Evolutionary conservation across 192 early-diverging fungal genomes (phyloP).

Genomic region (Geranomyces michiganensis): DNA sequence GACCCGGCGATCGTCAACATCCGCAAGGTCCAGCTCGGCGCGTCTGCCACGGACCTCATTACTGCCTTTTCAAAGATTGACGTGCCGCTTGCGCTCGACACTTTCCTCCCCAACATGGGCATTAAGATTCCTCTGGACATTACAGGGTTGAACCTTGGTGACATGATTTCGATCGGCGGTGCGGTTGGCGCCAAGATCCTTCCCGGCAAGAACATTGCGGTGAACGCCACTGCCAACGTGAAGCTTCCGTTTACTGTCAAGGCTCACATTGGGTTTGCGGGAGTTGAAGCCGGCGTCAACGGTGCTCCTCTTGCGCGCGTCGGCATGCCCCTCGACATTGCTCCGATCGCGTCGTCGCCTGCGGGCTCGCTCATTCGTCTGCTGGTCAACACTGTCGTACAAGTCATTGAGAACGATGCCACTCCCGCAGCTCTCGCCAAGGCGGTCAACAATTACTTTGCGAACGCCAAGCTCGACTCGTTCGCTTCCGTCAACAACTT

Average conservation of each 20-base stretch:
- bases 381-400: slow-evolving; percentile 21
- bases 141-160: not conserved
- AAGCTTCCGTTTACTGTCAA: slow-evolving; percentile 18
- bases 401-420: slow-evolving; percentile 11
- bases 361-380: not conserved
- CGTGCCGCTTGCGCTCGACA: slow-evolving; percentile 15
- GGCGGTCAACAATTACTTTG: slow-evolving; percentile 30
- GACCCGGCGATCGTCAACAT: slow-evolving; percentile 15
- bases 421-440: slow-evolving; percentile 27
- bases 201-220: slow-evolving; percentile 21
- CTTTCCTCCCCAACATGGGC: slow-evolving; percentile 22
- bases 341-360: slow-evolving; percentile 1
- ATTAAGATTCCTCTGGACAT: slow-evolving; percentile 29
- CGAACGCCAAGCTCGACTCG: slow-evolving; percentile 15
- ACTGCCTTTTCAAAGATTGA: slow-evolving; percentile 33
- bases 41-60: slow-evolving; percentile 22
- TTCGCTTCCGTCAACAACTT: slow-evolving; percentile 8
- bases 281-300: slow-evolving; percentile 28
- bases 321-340: slow-evolving; percentile 24
- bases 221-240: slow-evolving; percentile 20
- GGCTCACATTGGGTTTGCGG: slow-evolving; percentile 16
- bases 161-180: slow-evolving; percentile 6
- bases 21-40: slow-evolving; percentile 24
- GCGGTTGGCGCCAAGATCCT: slow-evolving; percentile 16
- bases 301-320: slow-evolving; percentile 27